Evolutionary conservation across 2,329 filamentous ascomycete genomes (phyloP).

Genomic region (Colletotrichum sansevieriae): DNA sequence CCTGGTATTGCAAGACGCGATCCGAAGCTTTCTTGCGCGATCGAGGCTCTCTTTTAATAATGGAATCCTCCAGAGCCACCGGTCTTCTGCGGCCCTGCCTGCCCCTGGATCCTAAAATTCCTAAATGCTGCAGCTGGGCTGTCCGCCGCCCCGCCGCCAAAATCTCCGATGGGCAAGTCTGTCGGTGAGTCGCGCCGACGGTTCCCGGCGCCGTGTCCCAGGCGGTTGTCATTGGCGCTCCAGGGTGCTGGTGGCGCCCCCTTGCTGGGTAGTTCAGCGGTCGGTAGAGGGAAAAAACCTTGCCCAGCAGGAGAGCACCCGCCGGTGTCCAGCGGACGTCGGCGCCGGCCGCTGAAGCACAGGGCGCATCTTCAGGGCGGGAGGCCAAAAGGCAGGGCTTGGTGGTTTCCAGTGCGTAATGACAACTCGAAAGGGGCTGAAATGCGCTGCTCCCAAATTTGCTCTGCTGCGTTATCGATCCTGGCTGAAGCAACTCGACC

Average conservation of each 20-base stretch:
- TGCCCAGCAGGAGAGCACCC: not conserved
- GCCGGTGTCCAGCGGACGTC: constrained; percentile 32
- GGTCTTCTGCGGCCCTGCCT: not conserved
- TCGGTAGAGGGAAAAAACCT: not conserved
- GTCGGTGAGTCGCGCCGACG: constrained; percentile 22
- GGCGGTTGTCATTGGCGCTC: constrained; percentile 8
- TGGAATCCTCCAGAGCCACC: not conserved
- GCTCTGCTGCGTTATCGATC: not conserved
- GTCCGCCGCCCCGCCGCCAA: constrained; percentile 13
- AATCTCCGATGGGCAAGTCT: constrained; percentile 14
- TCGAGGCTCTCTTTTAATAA: constrained; percentile 12
- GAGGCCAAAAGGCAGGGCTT: not conserved
- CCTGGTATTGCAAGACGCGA: constrained; percentile 17
- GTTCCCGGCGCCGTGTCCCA: not conserved
- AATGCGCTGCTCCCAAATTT: not conserved
- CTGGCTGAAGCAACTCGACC: too few species aligned
- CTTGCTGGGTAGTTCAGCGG: not conserved
- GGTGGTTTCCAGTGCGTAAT: constrained; percentile 15
- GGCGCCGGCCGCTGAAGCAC: constrained; percentile 22
- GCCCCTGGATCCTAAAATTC: not conserved
- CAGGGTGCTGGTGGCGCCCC: not conserved
- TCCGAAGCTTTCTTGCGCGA: not conserved
- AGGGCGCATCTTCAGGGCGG: not conserved
- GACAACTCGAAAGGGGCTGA: not conserved
- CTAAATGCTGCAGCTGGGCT: not conserved